Percentiles rank a stretch among this genome's conserved stretches.
These are phyloP conservation scores for Monosporozyma solicola DNA, from an alignment of 805 yeast genomes.

Conservation along the genomic window DNA sequence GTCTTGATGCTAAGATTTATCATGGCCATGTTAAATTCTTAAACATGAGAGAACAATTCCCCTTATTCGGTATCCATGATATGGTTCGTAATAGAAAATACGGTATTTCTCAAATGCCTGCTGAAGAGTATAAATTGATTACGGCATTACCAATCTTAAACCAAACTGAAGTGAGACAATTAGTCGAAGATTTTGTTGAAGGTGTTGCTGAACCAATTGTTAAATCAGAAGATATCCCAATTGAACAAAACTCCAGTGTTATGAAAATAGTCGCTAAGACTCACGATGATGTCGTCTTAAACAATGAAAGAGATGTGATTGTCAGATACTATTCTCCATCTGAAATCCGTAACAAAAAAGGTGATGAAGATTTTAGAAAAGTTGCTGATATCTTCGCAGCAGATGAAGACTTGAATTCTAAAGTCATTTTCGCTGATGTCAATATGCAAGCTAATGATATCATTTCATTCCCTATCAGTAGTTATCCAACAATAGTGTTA, in stretches of 20 bases:
- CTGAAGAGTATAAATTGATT: constrained; percentile 22
- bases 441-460: constrained; percentile 91
- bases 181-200: constrained; percentile 51
- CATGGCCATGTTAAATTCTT: constrained; percentile 84
- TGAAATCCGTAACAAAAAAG: constrained; percentile 94
- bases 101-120: constrained; percentile 53
- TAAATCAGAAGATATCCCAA: constrained; percentile 84
- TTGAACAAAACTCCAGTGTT: constrained; percentile 65
- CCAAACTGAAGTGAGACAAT: constrained; percentile 32
- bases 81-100: constrained; percentile 59
- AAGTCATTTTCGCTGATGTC: constrained; percentile 72
- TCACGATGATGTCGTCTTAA: constrained; percentile 59
- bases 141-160: constrained; percentile 4
- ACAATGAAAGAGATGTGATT: constrained; percentile 55
- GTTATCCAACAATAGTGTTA: constrained; percentile 87
- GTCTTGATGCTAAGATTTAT: constrained; percentile 68
- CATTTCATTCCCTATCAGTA: constrained; percentile 59
- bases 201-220: constrained; percentile 65
- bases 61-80: constrained; percentile 85
- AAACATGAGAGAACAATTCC: constrained; percentile 78
- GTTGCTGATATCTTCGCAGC: constrained; percentile 60
- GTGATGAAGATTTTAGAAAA: constrained; percentile 84
- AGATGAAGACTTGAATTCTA: constrained; percentile 39
- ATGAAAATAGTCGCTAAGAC: constrained; percentile 74
- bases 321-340: constrained; percentile 95